These are phyloP conservation scores for Myxozyma kluyveri DNA, from an alignment of 805 yeast genomes.

Conservation along the genomic window DNA sequence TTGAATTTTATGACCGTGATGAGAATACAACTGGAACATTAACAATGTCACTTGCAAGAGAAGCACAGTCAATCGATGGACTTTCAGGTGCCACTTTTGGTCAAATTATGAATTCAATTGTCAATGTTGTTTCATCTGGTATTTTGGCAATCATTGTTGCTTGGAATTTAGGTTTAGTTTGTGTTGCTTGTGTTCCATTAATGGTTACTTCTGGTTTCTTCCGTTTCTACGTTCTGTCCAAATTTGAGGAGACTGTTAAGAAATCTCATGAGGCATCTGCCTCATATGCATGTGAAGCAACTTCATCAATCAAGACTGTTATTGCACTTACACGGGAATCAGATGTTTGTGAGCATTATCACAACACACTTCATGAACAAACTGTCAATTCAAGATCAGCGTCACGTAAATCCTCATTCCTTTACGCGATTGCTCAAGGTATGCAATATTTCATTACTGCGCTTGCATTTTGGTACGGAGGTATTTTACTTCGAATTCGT, in stretches of 20 bases:
- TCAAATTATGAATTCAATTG: constrained; percentile 37
- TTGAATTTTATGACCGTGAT: constrained; percentile 34
- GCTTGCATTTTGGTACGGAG: constrained; percentile 47
- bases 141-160: constrained; percentile 42
- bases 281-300: constrained; percentile 43
- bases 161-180: constrained; percentile 45
- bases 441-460: constrained; percentile 45
- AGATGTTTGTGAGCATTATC: constrained; percentile 39
- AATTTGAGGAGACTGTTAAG: constrained; percentile 41
- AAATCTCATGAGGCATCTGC: constrained; percentile 43
- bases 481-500: constrained; percentile 38
- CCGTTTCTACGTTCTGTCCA: constrained; percentile 40
- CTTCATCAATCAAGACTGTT: constrained; percentile 44
- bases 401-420: constrained; percentile 34
- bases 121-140: constrained; percentile 42
- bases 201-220: constrained; percentile 43
- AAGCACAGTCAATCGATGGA: constrained; percentile 36
- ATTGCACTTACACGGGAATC: constrained; percentile 44
- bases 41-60: constrained; percentile 33
- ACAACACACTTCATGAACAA: constrained; percentile 19
- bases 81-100: constrained; percentile 37
- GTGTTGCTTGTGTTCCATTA: constrained; percentile 40
- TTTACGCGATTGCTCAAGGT: constrained; percentile 43
- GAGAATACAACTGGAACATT: constrained; percentile 34
- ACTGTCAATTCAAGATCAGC: constrained; percentile 39